These are phyloP conservation scores for Rhipidocladum racemiflorum DNA, from an alignment of 176 grass and related monocot genomes.

Conservation along the genomic window DNA sequence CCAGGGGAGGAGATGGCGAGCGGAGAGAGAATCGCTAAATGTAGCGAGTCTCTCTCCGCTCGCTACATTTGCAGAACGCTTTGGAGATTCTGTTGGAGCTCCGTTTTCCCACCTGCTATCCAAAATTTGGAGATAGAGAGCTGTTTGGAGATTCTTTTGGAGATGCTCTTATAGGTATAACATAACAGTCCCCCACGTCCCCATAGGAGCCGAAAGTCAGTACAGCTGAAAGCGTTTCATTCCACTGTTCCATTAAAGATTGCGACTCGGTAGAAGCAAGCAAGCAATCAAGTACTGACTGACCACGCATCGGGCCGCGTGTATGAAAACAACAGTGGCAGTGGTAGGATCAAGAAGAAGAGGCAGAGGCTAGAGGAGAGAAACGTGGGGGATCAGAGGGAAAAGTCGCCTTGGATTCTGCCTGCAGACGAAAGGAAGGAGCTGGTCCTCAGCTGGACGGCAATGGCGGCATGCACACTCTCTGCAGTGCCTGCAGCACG, in stretches of 20 bases:
- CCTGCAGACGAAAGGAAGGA: not conserved
- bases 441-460: not conserved
- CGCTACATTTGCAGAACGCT: too few relatives aligned
- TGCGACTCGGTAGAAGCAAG: not conserved
- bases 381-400: not conserved
- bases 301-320: not conserved
- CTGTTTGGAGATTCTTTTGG: too few relatives aligned
- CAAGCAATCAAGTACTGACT: not conserved
- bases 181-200: not conserved
- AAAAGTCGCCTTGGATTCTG: constrained; percentile 33
- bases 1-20: too few relatives aligned
- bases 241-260: not conserved
- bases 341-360: not conserved
- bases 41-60: too few relatives aligned
- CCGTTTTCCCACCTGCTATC: too few relatives aligned
- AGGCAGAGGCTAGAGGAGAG: not conserved
- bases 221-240: not conserved
- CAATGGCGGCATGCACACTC: not conserved
- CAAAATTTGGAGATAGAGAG: too few relatives aligned
- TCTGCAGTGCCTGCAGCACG: not conserved
- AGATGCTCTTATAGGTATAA: too few relatives aligned
- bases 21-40: too few relatives aligned
- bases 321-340: not conserved
- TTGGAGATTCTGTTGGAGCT: too few relatives aligned
- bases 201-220: constrained; percentile 12